Percentiles rank a stretch among this genome's conserved stretches.
Evolutionary conservation across 306 rosid genomes (phyloP).

Genomic region (Notholithocarpus densiflorus): DNA sequence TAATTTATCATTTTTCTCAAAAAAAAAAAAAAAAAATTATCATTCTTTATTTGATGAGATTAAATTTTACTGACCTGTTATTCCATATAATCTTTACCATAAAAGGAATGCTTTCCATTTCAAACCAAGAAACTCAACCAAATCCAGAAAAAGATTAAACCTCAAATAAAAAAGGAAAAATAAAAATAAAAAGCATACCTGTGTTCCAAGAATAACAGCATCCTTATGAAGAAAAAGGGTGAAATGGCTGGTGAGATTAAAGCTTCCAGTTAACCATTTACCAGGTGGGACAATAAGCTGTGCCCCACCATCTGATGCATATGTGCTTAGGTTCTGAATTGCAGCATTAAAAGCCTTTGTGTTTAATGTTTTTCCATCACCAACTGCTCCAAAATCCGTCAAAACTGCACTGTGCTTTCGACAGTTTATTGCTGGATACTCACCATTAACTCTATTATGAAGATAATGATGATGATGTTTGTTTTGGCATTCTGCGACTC

Average conservation of each 20-base stretch:
- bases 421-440: constrained; percentile 44
- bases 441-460: constrained; percentile 1
- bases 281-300: constrained; percentile 80
- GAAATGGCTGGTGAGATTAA: constrained; percentile 87
- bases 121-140: too few species aligned
- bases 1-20: too few species aligned
- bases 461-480: neutral
- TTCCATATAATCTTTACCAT: too few species aligned
- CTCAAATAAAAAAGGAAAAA: neutral
- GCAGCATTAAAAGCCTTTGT: constrained; percentile 65
- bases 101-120: too few species aligned
- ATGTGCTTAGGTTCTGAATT: constrained; percentile 43
- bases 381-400: constrained; percentile 76
- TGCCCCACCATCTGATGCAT: constrained; percentile 63
- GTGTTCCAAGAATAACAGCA: constrained; percentile 73
- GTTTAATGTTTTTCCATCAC: constrained; percentile 73
- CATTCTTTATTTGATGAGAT: too few species aligned
- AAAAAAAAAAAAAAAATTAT: too few species aligned
- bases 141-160: too few species aligned
- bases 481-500: constrained; percentile 30
- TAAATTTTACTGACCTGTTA: too few species aligned
- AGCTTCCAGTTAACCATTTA: constrained; percentile 89
- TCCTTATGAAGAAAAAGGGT: constrained; percentile 75
- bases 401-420: constrained; percentile 61
- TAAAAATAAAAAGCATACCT: constrained; percentile 30